phyloP scores from a whole-genome alignment of 192 early-diverging fungal genomes.

The Gonapodya prolifera region DNA sequence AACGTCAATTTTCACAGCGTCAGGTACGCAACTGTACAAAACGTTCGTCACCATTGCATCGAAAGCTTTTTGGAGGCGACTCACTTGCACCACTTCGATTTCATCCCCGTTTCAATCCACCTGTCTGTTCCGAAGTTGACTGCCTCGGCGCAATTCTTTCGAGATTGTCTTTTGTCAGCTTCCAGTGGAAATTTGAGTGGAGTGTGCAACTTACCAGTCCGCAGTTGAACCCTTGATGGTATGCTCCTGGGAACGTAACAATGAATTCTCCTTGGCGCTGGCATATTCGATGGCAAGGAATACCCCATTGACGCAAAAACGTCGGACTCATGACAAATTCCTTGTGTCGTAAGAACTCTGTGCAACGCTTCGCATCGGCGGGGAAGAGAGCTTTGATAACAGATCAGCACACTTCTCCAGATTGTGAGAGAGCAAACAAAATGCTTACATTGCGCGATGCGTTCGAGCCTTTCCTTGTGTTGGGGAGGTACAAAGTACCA shows the following conservation, averaged over 20 bases:
- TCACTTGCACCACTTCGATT: conserved; percentile 70
- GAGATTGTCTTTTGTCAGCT: too few relatives aligned
- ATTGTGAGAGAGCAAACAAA: not conserved
- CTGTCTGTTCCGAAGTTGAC: conserved; percentile 85
- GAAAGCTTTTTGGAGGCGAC: conserved; percentile 65
- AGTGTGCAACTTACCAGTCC: conserved; percentile 52
- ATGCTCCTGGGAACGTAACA: conserved; percentile 68
- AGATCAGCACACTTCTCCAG: not conserved
- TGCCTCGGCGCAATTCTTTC: conserved; percentile 79
- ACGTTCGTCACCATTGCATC: not conserved
- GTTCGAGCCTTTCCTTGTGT: not conserved
- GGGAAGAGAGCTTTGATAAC: conserved; percentile 31
- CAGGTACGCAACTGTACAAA: not conserved
- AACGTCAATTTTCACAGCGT: not conserved
- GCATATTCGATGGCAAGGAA: conserved; percentile 42
- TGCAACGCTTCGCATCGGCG: conserved; percentile 60
- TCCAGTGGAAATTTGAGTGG: too few relatives aligned
- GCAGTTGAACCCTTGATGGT: conserved; percentile 91
- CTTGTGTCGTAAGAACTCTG: conserved; percentile 90
- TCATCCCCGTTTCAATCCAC: conserved; percentile 75
- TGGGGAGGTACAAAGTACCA: conserved; percentile 1
- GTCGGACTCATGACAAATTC: conserved; percentile 69
- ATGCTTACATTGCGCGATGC: not conserved
- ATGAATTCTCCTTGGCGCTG: conserved; percentile 32
- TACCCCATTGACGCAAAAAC: conserved; percentile 46